Evolutionary conservation across 2,329 filamentous ascomycete species (phyloP).

Genomic region (Penicillium brevicompactum): DNA sequence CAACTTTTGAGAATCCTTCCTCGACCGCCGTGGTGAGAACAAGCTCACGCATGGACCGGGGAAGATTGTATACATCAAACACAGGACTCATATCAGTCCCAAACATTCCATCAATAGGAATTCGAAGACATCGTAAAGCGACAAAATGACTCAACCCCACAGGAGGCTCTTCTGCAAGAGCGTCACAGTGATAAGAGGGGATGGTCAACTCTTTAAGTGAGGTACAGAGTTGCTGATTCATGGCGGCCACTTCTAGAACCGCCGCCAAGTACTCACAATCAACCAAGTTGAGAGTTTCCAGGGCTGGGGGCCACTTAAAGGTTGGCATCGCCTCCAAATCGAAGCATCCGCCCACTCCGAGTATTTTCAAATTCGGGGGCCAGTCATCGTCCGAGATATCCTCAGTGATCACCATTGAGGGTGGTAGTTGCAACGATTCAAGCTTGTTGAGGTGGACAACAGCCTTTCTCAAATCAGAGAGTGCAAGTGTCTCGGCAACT

Average conservation of each 20-base stretch:
- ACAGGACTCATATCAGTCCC: background rate
- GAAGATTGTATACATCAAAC: background rate
- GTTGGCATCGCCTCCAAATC: background rate
- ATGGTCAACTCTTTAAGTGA: background rate
- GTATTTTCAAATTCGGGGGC: slow-evolving; percentile 2
- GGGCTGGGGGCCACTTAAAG: slow-evolving; percentile 12
- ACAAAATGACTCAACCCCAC: background rate
- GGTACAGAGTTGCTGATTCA: slow-evolving; percentile 6
- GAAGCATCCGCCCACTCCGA: slow-evolving; percentile 9
- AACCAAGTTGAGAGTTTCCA: background rate
- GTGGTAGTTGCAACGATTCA: slow-evolving; percentile 47
- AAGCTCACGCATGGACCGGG: background rate
- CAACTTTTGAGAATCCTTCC: background rate
- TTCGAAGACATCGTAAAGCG: background rate
- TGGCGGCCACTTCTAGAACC: background rate
- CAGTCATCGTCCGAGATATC: slow-evolving; percentile 5
- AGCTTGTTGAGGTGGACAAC: slow-evolving; percentile 51
- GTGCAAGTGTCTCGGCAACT: slow-evolving; percentile 53
- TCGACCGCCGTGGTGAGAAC: background rate
- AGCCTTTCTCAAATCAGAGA: slow-evolving; percentile 54
- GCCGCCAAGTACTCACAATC: background rate
- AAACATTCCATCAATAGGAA: slow-evolving; percentile 5
- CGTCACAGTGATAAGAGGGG: background rate
- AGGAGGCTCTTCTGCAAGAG: background rate
- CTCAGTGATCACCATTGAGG: slow-evolving; percentile 7